Base-by-base conservation (phyloP, 106 monocot species). In the Dactylorhiza incarnata region DNA sequence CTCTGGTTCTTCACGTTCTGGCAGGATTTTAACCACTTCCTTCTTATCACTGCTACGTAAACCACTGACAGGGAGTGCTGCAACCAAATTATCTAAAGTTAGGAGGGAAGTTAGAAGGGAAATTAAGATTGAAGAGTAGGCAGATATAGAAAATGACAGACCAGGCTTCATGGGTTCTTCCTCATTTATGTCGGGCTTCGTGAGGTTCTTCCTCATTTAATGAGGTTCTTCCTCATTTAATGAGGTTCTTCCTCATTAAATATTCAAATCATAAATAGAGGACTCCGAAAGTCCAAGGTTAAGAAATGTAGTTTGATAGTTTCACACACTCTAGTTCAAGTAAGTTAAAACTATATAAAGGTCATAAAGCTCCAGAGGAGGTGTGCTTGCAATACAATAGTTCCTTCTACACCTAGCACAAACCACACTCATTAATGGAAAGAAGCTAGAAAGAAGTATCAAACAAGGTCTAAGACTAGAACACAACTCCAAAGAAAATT, bases 11-110 rank as follows among this genome's bases (percentile, higher is more conserved):
- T 78, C 76, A 67, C 45, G 74, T 26, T 74, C 69, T 45, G 29
- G 52, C 53, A 55, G 53, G 78, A 75, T 17, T 50, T 81, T 77
- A 19, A 48, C 20, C 15, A 29, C 55, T 66, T 50, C 79, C 74
- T 80, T 84, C 80, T 82, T 79, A 37, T 62, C 76, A 22, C 47
- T 22, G 45, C 66, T 73, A 71, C 65, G 54, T 9, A 79, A 73
- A 78, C 65, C 65, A 74, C 14, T 82, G 3, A 53, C 9, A 53
- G 82, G 70, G 14, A 51, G 48, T 58, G 73, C 43, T 74, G 46
- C 63, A 5, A 47, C 63, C 6, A 45, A 49, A 24, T 73, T 50
- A 77, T 46, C 78, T 87, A 49, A 4, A 72, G 80, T 16, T 54
- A 79, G 23, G 78, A 67, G 19, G 78, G 16, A 4, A 72, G 80